Evolutionary conservation across 2,329 filamentous ascomycete species (phyloP).

Genomic region (Didymosphaeria variabile): DNA sequence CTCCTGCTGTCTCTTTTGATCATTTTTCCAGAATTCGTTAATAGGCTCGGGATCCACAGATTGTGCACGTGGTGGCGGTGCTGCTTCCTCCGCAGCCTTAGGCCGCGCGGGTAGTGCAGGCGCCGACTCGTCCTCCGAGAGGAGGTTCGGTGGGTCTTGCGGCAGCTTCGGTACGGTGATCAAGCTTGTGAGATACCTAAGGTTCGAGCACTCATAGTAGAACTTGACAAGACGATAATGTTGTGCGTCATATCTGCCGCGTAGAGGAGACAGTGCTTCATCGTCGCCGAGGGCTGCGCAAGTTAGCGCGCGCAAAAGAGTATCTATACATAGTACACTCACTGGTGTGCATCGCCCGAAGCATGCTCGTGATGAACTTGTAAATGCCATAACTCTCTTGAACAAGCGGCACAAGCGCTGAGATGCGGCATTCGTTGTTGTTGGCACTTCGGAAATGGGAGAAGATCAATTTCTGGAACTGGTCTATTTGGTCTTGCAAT

Average conservation of each 20-base stretch:
- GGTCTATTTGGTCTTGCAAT: constrained; percentile 96
- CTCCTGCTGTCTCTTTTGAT: constrained; percentile 88
- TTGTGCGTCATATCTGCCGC: constrained; percentile 90
- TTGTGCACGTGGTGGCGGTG: constrained; percentile 67
- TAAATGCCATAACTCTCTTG: constrained; percentile 99
- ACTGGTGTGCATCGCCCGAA: constrained; percentile 97
- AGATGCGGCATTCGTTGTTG: constrained; percentile 97
- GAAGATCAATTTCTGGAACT: constrained; percentile 98
- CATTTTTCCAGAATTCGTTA: constrained; percentile 96
- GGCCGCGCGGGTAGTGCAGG: constrained; percentile 84
- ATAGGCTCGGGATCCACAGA: constrained; percentile 91
- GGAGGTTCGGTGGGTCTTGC: constrained; percentile 88
- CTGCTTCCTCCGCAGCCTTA: constrained; percentile 65
- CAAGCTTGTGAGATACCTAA: constrained; percentile 93
- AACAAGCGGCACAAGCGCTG: constrained; percentile 89
- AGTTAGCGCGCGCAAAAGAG: constrained; percentile 17
- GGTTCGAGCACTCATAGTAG: constrained; percentile 98
- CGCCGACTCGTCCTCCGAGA: constrained; percentile 81
- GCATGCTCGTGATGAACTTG: constrained; percentile 99
- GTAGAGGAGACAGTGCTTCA: constrained; percentile 87
- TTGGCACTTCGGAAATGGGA: constrained; percentile 91
- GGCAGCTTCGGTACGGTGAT: constrained; percentile 97
- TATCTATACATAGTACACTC: constrained; percentile 48
- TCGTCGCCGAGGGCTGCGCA: constrained; percentile 83
- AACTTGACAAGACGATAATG: constrained; percentile 97